Evolutionary conservation across 352 stramenopile species (phyloP).

Genomic region (Blastocystis hominis): DNA sequence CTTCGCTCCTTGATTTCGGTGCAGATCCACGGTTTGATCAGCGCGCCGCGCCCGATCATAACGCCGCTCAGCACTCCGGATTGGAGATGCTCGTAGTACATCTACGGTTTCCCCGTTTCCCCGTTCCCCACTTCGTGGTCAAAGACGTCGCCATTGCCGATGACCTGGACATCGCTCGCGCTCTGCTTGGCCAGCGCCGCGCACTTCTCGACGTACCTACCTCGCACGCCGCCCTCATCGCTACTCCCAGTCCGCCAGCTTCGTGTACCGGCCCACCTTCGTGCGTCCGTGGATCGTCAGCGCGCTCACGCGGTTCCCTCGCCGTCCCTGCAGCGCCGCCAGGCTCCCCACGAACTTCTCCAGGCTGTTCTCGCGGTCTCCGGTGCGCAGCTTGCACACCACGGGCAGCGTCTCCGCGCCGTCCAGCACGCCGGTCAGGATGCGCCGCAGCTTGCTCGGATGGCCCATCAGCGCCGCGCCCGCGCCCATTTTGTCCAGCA

Average conservation of each 20-base stretch:
- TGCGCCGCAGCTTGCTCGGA: constrained; percentile 74
- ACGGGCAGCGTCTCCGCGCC: constrained; percentile 70
- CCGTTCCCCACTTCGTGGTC: constrained; percentile 30
- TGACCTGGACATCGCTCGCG: constrained; percentile 71
- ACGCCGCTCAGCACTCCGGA: constrained; percentile 75
- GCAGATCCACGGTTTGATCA: constrained; percentile 97
- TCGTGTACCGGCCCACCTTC: constrained; percentile 89
- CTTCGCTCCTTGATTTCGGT: constrained; percentile 95
- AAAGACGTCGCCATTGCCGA: constrained; percentile 80
- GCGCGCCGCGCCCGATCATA: constrained; percentile 79
- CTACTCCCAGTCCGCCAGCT: constrained; percentile 94
- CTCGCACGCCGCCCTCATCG: not conserved
- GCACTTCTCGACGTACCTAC: constrained; percentile 51
- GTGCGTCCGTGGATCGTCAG: constrained; percentile 84
- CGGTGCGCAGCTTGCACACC: constrained; percentile 93
- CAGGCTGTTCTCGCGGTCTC: constrained; percentile 86
- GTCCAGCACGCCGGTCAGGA: constrained; percentile 76
- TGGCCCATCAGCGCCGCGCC: constrained; percentile 85
- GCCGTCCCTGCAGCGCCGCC: not conserved
- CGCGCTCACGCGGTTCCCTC: not conserved
- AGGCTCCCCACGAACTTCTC: constrained; percentile 63
- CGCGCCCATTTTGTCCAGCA: constrained; percentile 74
- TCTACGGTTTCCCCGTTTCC: constrained; percentile 63
- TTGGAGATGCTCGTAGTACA: constrained; percentile 73
- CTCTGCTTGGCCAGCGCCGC: constrained; percentile 58